Evolutionary conservation across 345 rosid genomes (phyloP), one percentile per base, ranked within the genome.

Genomic region (Psidium friedrichsthalianum): DNA sequence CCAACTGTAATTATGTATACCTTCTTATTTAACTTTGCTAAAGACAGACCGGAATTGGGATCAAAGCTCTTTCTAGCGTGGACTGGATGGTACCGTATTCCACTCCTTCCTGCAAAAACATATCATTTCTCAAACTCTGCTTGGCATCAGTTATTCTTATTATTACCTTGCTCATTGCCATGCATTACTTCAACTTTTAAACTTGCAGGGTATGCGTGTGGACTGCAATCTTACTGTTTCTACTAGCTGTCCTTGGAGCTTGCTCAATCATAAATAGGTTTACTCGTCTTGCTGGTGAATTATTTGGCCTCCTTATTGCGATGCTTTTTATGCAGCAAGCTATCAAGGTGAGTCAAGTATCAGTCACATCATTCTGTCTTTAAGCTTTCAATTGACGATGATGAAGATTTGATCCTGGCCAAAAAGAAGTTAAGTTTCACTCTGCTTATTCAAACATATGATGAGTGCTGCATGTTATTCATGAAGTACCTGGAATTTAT

Each of bases 1-100:
- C 99, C 98, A 82, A 97, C 99, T 59, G 98, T 97, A 21, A 92
- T 97, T 56, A 97, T 96, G 99, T 96, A 96, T 89, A 95, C 98
- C 27, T 96, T 95, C 91, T 91, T 96, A 98, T 96, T 94, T 92
- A 92, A 94, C 81, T 97, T 97, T 82, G 98, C 95, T 4, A 97
- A 97, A 87, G 93, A 86, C 83, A 90, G 96, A 88, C 86, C 92
- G 25, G 97, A 94, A 64, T 92, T 97, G 95, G 98, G 98, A 15
- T 85, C 95, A 80, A 86, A 89, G 83, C 97, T 95, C 86, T 97
- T 95, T 88, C 93, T 97, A 52, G 98, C 98, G 2, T 97, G 99
- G 99, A 92, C 94, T 47, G 99, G 95, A 91, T 97, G 98, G 99
- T 97, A 96, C 82, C 15, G 52, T 84, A 36, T 27, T 84, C 82